A percentile compares a stretch with the other conserved stretches of the same genome.
Conservation (phyloP, 371 early-diverging fungal genomes). For the Dentiscutata heterogama region DNA sequence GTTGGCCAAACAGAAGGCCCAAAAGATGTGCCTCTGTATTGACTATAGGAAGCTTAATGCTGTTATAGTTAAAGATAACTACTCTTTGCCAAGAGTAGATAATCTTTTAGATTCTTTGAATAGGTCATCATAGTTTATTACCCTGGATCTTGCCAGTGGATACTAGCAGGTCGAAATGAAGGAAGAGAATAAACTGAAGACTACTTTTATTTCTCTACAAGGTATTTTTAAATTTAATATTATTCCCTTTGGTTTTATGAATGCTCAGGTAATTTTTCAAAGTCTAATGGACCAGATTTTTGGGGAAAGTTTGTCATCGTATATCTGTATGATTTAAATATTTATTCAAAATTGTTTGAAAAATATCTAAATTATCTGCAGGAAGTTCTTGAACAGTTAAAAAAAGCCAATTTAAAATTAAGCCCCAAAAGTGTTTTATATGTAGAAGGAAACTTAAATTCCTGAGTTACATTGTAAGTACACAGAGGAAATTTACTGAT, state of each 20-base stretch:
- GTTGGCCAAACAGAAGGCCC: slow-evolving; percentile 52
- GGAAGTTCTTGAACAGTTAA: no score
- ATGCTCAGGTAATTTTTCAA: slow-evolving; percentile 45
- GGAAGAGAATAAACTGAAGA: slow-evolving; percentile 48
- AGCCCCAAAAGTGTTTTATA: no score
- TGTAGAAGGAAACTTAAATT: no score
- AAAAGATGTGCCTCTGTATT: slow-evolving; percentile 52
- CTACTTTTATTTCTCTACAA: slow-evolving; percentile 52
- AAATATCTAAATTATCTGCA: no score
- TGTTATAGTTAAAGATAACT: no score
- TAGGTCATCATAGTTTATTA: slow-evolving; percentile 45
- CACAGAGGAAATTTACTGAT: no score
- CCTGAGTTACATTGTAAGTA: no score
- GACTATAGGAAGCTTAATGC: slow-evolving; percentile 46
- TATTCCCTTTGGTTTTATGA: slow-evolving; percentile 55
- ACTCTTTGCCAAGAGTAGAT: slow-evolving; percentile 46
- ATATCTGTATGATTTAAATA: no score
- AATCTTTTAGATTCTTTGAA: slow-evolving; percentile 52
- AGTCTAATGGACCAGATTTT: no score
- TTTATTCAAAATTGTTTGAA: no score
- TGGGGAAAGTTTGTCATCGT: no score
- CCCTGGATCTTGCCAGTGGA: slow-evolving; percentile 56
- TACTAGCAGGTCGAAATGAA: slow-evolving; percentile 58
- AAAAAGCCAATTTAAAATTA: no score
- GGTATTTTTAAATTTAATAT: slow-evolving; percentile 51